phyloP scores from a whole-genome alignment of 306 rosid species.

The Hylodesmum podocarpum region DNA sequence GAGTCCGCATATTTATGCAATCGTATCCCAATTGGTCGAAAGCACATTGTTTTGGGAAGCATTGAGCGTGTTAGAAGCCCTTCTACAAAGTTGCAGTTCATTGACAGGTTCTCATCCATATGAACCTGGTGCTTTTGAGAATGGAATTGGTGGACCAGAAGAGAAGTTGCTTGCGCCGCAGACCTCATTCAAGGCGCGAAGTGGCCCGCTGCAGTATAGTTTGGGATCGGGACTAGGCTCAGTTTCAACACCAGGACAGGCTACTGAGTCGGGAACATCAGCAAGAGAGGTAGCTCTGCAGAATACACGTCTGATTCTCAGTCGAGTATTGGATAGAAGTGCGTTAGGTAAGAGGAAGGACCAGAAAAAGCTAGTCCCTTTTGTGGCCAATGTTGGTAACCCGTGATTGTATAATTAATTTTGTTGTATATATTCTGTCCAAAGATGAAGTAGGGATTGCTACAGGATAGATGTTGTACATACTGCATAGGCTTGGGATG shows the following conservation, averaged over 20 bases:
- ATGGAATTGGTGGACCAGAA: constrained; percentile 62
- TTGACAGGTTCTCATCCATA: constrained; percentile 77
- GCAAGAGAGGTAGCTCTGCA: constrained; percentile 82
- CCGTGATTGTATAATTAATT: constrained; percentile 47
- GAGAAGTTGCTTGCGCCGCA: constrained; percentile 85
- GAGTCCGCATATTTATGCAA: constrained; percentile 96
- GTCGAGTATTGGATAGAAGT: constrained; percentile 85
- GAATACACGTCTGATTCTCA: constrained; percentile 84
- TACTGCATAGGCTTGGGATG: constrained; percentile 38
- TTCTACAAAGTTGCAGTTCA: constrained; percentile 95
- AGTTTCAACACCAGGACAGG: constrained; percentile 40
- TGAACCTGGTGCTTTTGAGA: constrained; percentile 68
- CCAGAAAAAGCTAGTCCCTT: constrained; percentile 85
- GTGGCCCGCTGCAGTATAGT: constrained; percentile 87
- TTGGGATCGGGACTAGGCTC: constrained; percentile 49
- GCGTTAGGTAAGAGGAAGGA: constrained; percentile 88
- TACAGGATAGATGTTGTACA: constrained; percentile 50
- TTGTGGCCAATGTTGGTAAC: constrained; percentile 76
- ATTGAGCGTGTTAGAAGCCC: constrained; percentile 94
- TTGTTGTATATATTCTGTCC: constrained; percentile 39
- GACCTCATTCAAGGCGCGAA: constrained; percentile 90
- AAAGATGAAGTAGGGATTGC: constrained; percentile 35
- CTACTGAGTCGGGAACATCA: constrained; percentile 62
- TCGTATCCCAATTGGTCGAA: constrained; percentile 95
- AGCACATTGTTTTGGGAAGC: constrained; percentile 99